These are phyloP conservation scores for Chytridium lagenaria DNA, from an alignment of 371 early-diverging fungal species.

Conservation along the genomic window DNA sequence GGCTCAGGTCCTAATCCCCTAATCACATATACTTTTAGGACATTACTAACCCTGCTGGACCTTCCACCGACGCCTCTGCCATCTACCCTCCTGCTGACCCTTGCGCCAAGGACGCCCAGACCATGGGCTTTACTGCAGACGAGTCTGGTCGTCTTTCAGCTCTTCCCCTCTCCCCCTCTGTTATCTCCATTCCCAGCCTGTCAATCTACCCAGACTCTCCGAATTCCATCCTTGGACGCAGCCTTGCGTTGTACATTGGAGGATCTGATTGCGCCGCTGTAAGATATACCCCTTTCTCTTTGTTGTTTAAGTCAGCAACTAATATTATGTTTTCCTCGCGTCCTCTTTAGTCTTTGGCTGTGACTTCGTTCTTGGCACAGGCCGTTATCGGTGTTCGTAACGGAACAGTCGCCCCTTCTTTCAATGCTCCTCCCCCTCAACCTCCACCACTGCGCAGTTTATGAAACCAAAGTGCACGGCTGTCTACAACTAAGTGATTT, in stretches of 20 bases:
- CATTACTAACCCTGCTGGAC: slow-evolving; percentile 9
- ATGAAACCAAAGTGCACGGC: too few species aligned
- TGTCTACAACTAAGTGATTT: too few species aligned
- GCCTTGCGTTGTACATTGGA: not conserved
- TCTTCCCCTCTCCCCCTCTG: not conserved
- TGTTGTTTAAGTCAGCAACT: too few species aligned
- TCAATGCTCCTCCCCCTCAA: not conserved
- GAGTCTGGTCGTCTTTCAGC: not conserved
- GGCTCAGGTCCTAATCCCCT: not conserved
- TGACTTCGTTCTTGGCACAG: not conserved
- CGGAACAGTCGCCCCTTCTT: slow-evolving; percentile 2
- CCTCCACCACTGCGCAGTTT: not conserved
- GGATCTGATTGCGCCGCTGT: not conserved
- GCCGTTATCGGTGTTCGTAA: slow-evolving; percentile 2
- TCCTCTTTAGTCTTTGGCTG: not conserved
- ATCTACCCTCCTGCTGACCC: slow-evolving; percentile 1
- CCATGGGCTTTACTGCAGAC: not conserved
- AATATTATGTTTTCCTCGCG: too few species aligned
- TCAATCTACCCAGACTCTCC: not conserved
- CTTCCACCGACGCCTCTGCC: not conserved
- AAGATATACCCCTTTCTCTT: too few species aligned
- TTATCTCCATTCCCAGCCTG: not conserved
- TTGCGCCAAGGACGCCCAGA: not conserved
- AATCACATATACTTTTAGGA: slow-evolving; percentile 4
- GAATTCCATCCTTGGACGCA: not conserved